Evolutionary conservation across 2,329 filamentous ascomycete genomes (phyloP), one percentile per base, ranked within the genome.

Genomic region (Monilinia aucupariae): DNA sequence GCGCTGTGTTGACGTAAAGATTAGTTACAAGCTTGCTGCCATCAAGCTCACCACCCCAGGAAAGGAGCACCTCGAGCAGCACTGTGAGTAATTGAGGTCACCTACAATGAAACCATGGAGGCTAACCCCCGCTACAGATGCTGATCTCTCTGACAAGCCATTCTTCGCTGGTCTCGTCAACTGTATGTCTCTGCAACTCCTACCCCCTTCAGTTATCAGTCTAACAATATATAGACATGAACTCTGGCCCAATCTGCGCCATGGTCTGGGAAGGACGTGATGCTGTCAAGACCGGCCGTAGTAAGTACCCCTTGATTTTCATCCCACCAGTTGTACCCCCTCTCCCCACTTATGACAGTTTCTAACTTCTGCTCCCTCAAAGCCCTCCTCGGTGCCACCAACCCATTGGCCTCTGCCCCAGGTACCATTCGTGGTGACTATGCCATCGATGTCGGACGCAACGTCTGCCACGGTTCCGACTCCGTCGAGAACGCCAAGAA

Each of bases 181-280:
- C 80, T 97, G 91, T 96, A 85, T 71, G 89, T 63, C 39, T 59
- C 78, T 39, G 63, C 54, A 51, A 25, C n/a, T 25, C 25, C 43
- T 50, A 15, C 34, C 25, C 51, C 43, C 56, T 8, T 59, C 47
- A 70, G 43, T 74, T 64, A 45, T 15, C 47, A 22, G 60, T 53
- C 67, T 71, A 68, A 75, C 65, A 68, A 59, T 45, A 63, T 34
- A 67, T 70, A 96, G 92, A 97, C 87, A 99, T 97, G 94, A 82
- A 86, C 79, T 92, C 88, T 79, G 94, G 94, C 78, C 94, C 94
- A 78, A 93, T 99, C 83, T 89, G 85, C 84, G 94, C 94, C 83
- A 99, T 97, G 93, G 89, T 99, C 81, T 99, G 94, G 94, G 92
- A 99, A 82, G 94, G 94, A 77, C 90, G 90, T 85, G 92, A 99